phyloP scores from a whole-genome alignment of 2,329 filamentous ascomycete genomes.

The Botrytis elliptica region DNA sequence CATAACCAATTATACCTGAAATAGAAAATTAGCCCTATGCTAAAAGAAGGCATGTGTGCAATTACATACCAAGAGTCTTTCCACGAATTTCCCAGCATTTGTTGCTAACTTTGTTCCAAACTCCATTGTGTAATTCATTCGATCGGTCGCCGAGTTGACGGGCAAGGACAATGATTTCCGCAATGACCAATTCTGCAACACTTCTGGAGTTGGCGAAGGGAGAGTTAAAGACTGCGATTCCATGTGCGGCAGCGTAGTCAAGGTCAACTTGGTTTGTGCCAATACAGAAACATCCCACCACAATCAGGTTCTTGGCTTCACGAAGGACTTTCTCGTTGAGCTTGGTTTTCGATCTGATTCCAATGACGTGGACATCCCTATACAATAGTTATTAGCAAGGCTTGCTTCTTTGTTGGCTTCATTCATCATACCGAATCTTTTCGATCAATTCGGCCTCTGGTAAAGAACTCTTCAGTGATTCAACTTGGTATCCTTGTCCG shows the following conservation, averaged over 20 bases:
- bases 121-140: conserved; percentile 88
- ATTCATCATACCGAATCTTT: conserved; percentile 73
- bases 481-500: conserved; percentile 92
- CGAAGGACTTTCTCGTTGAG: conserved; percentile 80
- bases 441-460: conserved; percentile 92
- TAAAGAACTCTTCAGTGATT: conserved; percentile 82
- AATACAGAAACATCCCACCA: conserved; percentile 98
- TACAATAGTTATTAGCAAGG: conserved; percentile 26
- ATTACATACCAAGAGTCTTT: conserved; percentile 76
- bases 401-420: conserved; percentile 1
- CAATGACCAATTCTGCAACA: conserved; percentile 94
- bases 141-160: conserved; percentile 92
- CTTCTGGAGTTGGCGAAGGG: conserved; percentile 97
- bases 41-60: background rate
- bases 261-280: conserved; percentile 95
- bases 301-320: conserved; percentile 90
- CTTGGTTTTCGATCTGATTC: conserved; percentile 97
- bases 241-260: conserved; percentile 75
- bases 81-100: conserved; percentile 98
- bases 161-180: conserved; percentile 86
- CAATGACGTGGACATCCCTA: conserved; percentile 94
- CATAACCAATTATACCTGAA: conserved; percentile 86
- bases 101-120: conserved; percentile 96
- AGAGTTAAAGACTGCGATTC: conserved; percentile 98
- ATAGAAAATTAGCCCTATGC: background rate